These are phyloP conservation scores for Clarireedia hainanense DNA, from an alignment of 2,329 filamentous ascomycete genomes.

Conservation along the genomic window DNA sequence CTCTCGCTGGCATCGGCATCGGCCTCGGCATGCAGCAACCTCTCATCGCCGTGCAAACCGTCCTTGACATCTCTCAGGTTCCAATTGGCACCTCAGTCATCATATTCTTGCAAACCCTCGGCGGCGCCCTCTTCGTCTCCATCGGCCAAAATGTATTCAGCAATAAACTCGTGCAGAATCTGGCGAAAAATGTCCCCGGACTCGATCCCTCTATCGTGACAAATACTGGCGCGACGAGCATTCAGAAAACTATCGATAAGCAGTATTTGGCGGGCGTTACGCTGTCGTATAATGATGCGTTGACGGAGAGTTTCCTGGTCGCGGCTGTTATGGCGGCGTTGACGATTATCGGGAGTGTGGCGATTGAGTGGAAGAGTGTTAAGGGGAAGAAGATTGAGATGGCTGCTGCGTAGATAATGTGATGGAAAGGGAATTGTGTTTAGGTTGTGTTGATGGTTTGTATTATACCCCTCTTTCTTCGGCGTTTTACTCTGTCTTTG, in stretches of 20 bases:
- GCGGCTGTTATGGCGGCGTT: not conserved
- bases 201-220: constrained; percentile 38
- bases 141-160: constrained; percentile 44
- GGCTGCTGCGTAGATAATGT: constrained; percentile 12
- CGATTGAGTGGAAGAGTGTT: constrained; percentile 36
- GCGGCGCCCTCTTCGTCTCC: constrained; percentile 50
- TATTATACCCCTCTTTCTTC: no score
- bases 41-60: constrained; percentile 47
- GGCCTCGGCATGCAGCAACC: constrained; percentile 53
- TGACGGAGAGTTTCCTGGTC: constrained; percentile 50
- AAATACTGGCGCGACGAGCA: constrained; percentile 48
- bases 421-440: no score
- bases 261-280: constrained; percentile 47
- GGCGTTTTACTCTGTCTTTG: no score
- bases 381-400: constrained; percentile 34
- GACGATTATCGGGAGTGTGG: constrained; percentile 1
- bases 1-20: constrained; percentile 45
- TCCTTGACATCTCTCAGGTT: constrained; percentile 45
- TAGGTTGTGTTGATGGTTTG: no score
- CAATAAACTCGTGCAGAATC: constrained; percentile 30
- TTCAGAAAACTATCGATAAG: constrained; percentile 44
- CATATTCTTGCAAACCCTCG: constrained; percentile 50
- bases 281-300: constrained; percentile 48
- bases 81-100: constrained; percentile 46
- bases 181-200: constrained; percentile 33